Evolutionary conservation across 1,284 basidiomycete genomes (phyloP).

Genomic region (Fistulinella cinereoalba): DNA sequence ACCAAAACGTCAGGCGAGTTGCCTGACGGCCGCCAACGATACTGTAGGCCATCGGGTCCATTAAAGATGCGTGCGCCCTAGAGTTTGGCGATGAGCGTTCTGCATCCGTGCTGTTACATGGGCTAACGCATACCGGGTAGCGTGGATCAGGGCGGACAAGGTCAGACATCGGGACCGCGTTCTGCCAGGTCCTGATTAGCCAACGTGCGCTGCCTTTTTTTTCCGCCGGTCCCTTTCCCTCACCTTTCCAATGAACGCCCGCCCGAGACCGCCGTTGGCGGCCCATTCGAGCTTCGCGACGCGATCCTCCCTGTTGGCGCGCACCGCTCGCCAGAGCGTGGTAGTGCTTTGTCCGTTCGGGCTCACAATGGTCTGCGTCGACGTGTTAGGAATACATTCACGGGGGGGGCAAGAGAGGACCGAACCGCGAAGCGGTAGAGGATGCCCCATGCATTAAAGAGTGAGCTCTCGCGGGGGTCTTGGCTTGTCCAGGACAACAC

Average conservation of each 20-base stretch:
- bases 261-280: conserved; percentile 72
- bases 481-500: conserved; percentile 81
- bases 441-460: conserved; percentile 77
- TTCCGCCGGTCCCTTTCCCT: conserved; percentile 16
- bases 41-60: conserved; percentile 75
- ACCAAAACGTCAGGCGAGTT: conserved; percentile 62
- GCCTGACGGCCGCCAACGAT: conserved; percentile 69
- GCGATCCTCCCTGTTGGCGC: conserved; percentile 77
- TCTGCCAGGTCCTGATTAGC: conserved; percentile 42
- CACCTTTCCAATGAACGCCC: conserved; percentile 79
- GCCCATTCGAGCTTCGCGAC: conserved; percentile 85
- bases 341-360: conserved; percentile 66
- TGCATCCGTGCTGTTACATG: conserved; percentile 5
- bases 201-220: conserved; percentile 4
- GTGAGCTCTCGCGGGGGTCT: conserved; percentile 75
- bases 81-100: conserved; percentile 17
- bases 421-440: conserved; percentile 77
- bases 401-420: conserved; percentile 14
- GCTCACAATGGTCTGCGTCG: conserved; percentile 56
- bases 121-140: conserved; percentile 47
- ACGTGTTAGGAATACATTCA: conserved; percentile 19
- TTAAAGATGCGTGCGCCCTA: conserved; percentile 69
- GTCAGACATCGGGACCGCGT: conserved; percentile 75
- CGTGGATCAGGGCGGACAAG: conserved; percentile 64
- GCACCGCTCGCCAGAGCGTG: conserved; percentile 71